Evolutionary conservation across 495 filamentous ascomycete species (phyloP).

Genomic region (Penicillium parvum): DNA sequence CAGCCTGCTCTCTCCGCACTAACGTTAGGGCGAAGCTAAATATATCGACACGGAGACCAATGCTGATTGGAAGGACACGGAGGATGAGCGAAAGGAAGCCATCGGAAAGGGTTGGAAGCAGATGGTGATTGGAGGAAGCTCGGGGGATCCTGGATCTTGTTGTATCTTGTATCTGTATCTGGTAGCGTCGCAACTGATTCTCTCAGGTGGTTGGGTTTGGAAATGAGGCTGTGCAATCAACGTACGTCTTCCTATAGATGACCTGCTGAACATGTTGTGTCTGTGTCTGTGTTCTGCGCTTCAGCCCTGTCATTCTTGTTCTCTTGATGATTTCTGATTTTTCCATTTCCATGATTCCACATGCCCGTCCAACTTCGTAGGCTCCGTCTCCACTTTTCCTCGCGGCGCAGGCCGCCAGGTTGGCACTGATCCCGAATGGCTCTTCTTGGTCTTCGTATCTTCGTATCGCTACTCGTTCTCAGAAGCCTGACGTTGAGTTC

Average conservation of each 20-base stretch:
- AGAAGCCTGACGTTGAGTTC: neutral
- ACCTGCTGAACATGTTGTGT: neutral
- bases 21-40: constrained; percentile 9
- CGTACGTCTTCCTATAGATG: neutral
- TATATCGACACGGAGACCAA: neutral
- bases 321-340: constrained; percentile 4
- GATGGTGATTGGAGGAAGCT: neutral
- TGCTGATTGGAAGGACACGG: constrained; percentile 3
- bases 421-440: constrained; percentile 21
- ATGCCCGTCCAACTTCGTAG: constrained; percentile 8
- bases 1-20: no score
- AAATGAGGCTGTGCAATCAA: neutral
- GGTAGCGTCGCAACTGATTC: neutral
- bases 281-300: constrained; percentile 1
- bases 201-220: neutral
- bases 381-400: constrained; percentile 27
- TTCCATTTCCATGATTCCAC: constrained; percentile 3
- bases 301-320: neutral
- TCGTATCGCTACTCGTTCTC: neutral
- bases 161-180: neutral
- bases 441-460: constrained; percentile 4
- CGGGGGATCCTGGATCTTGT: neutral
- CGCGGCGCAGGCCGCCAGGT: constrained; percentile 34
- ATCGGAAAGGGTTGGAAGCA: neutral
- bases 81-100: neutral